phyloP scores from a whole-genome alignment of 73 alveolate species.

The Paramecium bursaria region DNA sequence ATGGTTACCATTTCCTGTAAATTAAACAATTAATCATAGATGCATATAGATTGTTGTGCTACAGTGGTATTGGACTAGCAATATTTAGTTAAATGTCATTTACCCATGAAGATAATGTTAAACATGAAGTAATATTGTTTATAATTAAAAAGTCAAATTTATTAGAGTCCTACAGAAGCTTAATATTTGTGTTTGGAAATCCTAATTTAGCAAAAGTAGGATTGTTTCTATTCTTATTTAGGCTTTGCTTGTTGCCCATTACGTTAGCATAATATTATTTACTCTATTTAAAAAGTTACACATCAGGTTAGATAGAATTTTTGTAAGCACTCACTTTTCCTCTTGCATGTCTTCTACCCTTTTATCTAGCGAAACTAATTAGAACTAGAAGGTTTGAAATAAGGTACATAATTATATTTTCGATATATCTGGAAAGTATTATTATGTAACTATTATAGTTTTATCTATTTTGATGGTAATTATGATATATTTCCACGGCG shows the following conservation, averaged over 20 bases:
- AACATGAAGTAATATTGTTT: too few relatives aligned
- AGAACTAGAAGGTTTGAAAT: not conserved
- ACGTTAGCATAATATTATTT: constrained; percentile 11
- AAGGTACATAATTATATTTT: not conserved
- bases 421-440: constrained; percentile 14
- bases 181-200: not conserved
- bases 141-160: too few relatives aligned
- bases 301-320: constrained; percentile 37
- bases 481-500: not conserved
- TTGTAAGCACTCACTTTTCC: constrained; percentile 18
- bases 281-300: not conserved
- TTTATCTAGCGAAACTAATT: constrained; percentile 10
- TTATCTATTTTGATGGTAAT: constrained; percentile 8
- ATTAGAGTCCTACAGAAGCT: not conserved
- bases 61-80: not conserved
- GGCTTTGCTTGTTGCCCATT: constrained; percentile 2
- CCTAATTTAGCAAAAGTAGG: not conserved
- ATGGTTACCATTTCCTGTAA: not conserved
- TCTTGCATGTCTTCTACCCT: constrained; percentile 44
- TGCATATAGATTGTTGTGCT: not conserved
- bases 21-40: not conserved
- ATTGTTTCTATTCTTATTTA: constrained; percentile 1
- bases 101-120: not conserved
- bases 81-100: not conserved
- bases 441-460: not conserved